Conservation (phyloP, 2,329 filamentous ascomycete species). For the Parascedosporium putredinis region DNA sequence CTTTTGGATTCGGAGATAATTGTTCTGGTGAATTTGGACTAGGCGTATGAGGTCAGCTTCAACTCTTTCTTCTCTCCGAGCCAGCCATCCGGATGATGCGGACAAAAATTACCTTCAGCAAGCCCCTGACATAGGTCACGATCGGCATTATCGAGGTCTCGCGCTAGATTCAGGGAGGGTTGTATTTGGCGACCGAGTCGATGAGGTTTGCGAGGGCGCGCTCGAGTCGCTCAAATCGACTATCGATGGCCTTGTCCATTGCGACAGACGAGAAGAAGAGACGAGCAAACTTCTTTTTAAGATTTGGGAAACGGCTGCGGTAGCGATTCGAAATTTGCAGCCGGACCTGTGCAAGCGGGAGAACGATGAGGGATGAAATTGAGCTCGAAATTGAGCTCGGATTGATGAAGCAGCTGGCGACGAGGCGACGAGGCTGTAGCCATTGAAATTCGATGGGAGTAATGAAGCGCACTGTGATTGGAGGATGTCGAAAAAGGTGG, state of each 20-base stretch:
- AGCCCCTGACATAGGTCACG: slow-evolving; percentile 55
- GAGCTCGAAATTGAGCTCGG: neutral
- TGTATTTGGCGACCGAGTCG: slow-evolving; percentile 74
- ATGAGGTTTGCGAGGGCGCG: slow-evolving; percentile 58
- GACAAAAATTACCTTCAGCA: slow-evolving; percentile 56
- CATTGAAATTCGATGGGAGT: neutral
- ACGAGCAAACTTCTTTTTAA: neutral
- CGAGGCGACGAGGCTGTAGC: slow-evolving; percentile 3
- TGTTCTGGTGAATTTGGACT: slow-evolving; percentile 68
- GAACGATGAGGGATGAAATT: neutral
- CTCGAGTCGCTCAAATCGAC: slow-evolving; percentile 55
- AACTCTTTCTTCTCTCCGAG: too few relatives aligned
- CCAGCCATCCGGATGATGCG: too few relatives aligned
- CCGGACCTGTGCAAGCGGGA: too few relatives aligned
- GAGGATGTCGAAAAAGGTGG: neutral
- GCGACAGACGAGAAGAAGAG: neutral
- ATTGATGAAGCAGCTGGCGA: neutral
- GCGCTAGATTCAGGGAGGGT: slow-evolving; percentile 57
- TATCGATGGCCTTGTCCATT: slow-evolving; percentile 55
- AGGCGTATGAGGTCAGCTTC: too few relatives aligned
- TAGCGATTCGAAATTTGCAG: too few relatives aligned
- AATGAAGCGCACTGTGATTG: slow-evolving; percentile 11
- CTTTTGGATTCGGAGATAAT: slow-evolving; percentile 56
- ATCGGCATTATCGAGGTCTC: slow-evolving; percentile 62
- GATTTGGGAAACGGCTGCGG: neutral